Evolutionary conservation across 2,329 filamentous ascomycete genomes (phyloP), one percentile per base, ranked within the genome.

Genomic region (Penicillium griseofulvum): DNA sequence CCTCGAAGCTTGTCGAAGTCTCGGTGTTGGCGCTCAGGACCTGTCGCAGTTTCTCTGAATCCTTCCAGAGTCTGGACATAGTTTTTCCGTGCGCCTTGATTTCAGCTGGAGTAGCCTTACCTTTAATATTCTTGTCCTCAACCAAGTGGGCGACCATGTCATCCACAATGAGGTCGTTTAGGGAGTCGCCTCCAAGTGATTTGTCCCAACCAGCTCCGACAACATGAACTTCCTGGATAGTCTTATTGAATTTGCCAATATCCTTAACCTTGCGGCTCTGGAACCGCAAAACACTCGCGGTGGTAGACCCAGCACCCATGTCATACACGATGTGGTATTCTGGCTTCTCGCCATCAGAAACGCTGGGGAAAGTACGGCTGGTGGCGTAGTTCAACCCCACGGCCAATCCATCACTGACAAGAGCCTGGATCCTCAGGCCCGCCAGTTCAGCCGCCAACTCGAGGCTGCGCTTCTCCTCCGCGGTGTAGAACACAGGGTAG

Each of bases 321-420:
- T 99, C 94, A 69, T 94, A 99, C 29, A 99, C 85, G 72, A 99
- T 78, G 76, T 99, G 91, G 66, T 92, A 85, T 75, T 99, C 94
- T 0, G 94, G 88, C 78, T 91, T 91, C 61, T 84, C 88, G 52
- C 90, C 91, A 51, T 94, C 87, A 52, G 85, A 89, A 57, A 94
- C 80, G 65, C 85, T 91, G 36, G 92, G 91, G 74, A 97, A 99
- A 16, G 89, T 91, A 67, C 94, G 86, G 68, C 85, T 89, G 28
- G 91, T 97, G 41, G 94, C 94, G 74, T 97, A 99, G 77, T 99
- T 95, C 64, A 99, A 77, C 26, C 91, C 94, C 55, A 99, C 93
- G 31, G 94, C 91, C 58, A 97, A 77, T 16, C 92, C 92, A 70
- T 99, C 94, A 62, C 88, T 94, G 61, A 99, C 83, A 56, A 97